These are phyloP conservation scores for Paramecium sexaurelia DNA, from an alignment of 73 alveolate species.

Conservation along the genomic window DNA sequence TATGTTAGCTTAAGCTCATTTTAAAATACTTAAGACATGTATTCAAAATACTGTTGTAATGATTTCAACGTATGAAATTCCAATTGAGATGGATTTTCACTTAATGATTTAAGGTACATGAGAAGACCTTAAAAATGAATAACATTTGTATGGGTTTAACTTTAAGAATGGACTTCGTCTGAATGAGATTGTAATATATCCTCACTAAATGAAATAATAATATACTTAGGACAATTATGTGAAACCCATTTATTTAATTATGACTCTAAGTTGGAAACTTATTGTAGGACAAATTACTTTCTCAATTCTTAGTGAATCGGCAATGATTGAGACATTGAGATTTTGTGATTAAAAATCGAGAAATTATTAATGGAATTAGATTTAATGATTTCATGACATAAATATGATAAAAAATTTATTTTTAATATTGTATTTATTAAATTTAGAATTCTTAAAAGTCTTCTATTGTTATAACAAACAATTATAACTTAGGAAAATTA, in stretches of 20 bases:
- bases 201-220: background rate
- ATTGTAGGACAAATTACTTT: background rate
- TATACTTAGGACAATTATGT: background rate
- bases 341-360: constrained; percentile 27
- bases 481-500: too few relatives aligned
- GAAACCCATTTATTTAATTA: background rate
- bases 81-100: constrained; percentile 45
- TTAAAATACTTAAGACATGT: background rate
- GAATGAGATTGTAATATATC: background rate
- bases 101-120: constrained; percentile 20
- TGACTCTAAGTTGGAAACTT: background rate
- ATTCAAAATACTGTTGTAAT: background rate
- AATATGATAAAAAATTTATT: background rate
- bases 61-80: constrained; percentile 25
- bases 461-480: too few relatives aligned
- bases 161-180: background rate
- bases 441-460: too few relatives aligned
- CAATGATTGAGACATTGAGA: constrained; percentile 48
- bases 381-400: background rate
- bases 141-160: background rate
- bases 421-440: too few relatives aligned
- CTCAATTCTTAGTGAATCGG: constrained; percentile 27
- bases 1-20: background rate
- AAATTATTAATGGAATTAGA: background rate
- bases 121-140: constrained; percentile 22